Percentiles rank a stretch among this genome's conserved stretches.
Conservation (phyloP, 352 stramenopile species). For the Phytopythium montanum region DNA sequence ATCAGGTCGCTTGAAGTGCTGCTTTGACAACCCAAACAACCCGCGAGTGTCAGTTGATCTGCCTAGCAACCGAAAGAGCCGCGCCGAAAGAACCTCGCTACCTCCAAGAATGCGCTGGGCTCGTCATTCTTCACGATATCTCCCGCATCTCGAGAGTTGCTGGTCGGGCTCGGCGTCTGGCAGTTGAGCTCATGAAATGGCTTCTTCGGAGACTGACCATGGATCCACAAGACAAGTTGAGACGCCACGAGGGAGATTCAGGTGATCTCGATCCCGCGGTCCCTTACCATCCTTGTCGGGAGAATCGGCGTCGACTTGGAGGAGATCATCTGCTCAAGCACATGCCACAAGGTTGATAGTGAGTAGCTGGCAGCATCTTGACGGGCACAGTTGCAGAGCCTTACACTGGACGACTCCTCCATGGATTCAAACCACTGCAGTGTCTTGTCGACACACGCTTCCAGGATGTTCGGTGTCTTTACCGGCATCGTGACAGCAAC, state of each 20-base stretch:
- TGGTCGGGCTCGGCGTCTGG: not conserved
- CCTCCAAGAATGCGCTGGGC: not conserved
- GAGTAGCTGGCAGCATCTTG: not conserved
- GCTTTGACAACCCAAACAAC: not conserved
- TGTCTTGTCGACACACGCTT: constrained; percentile 39
- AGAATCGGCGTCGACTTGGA: constrained; percentile 42
- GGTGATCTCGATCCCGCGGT: not conserved
- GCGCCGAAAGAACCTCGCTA: not conserved
- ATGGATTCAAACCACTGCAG: constrained; percentile 63
- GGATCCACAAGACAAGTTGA: not conserved
- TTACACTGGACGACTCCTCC: constrained; percentile 16
- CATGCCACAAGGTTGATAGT: not conserved
- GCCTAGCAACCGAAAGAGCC: not conserved
- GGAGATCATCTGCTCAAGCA: not conserved
- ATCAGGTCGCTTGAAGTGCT: constrained; percentile 63
- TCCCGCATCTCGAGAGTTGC: not conserved
- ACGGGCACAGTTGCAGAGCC: not conserved
- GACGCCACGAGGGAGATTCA: not conserved
- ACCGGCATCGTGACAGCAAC: not conserved
- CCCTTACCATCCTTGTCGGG: constrained; percentile 48
- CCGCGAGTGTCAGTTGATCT: not conserved
- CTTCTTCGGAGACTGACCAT: not conserved
- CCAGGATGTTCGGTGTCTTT: constrained; percentile 45
- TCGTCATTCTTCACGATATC: not conserved
- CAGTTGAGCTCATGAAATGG: not conserved